Evolutionary conservation across 257 asterid genomes (phyloP), one percentile per base, ranked within the genome.

Genomic region (Nemophila menziesii): DNA sequence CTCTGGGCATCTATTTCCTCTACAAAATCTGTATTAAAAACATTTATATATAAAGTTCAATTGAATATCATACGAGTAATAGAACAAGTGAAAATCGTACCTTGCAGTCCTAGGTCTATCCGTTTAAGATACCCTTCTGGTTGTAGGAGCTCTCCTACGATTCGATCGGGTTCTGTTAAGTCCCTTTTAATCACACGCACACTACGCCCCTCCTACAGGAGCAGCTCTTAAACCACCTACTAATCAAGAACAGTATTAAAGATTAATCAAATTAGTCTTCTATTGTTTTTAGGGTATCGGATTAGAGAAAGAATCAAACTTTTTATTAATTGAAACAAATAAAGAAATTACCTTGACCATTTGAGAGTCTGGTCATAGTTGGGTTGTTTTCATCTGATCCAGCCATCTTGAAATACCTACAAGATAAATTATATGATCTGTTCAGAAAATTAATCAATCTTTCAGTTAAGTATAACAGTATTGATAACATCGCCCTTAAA

Each of bases 91-190:
- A 3, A 46, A 52, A 17, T 51, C 39, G 52, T 56, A 87, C 97
- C 97, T 79, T 77, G 70, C 34, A 87, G 46, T 38, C 86, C 97
- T 40, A 87, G 61, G 66, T 87, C 93, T 33, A 79, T 57, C 65
- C 82, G 58, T 63, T 87, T 87, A 48, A 87, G 89, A 51, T 82
- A 87, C 47, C 97, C 95, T 44, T 92, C 95, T 1, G 97, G 97
- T 58, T 87, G 97, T n/a, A 87, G 67, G 37, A 87, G 77, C 58
- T 87, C 97, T 63, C 97, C 97, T 3, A 87, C 97, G 52, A 87
- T 87, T 44, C 97, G 65, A 54, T 82, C n/a, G n/a, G n/a, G n/a
- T n/a, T n/a, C n/a, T n/a, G n/a, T n/a, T n/a, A n/a, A n/a, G n/a
- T n/a, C n/a, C 89, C 97, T 75, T 64, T 87, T 95, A 23, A 87